These are phyloP conservation scores for Bipolaris gigantea DNA, from an alignment of 2,329 filamentous ascomycete genomes.

Conservation along the genomic window DNA sequence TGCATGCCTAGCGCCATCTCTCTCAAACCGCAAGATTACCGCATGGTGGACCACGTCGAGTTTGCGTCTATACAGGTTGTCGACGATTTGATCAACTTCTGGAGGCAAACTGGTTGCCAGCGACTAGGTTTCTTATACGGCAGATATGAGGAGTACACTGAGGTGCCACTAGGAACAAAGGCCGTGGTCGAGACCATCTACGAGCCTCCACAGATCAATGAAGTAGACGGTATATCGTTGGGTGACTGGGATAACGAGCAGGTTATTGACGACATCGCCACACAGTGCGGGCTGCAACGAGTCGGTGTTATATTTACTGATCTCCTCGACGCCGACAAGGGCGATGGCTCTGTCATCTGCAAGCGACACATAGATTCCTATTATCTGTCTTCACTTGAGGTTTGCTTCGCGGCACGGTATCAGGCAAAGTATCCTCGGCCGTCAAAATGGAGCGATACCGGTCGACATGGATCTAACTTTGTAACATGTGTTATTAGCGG, in stretches of 20 bases:
- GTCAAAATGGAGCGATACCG: conserved; percentile 96
- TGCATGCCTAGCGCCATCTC: conserved; percentile 98
- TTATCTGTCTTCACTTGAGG: conserved; percentile 88
- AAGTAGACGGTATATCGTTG: conserved; percentile 84
- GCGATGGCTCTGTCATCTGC: conserved; percentile 86
- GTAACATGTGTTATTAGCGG: conserved; percentile 96
- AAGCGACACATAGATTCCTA: conserved; percentile 96
- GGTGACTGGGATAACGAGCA: conserved; percentile 83
- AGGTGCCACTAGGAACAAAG: conserved; percentile 92
- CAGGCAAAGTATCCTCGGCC: conserved; percentile 87
- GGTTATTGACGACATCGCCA: conserved; percentile 78
- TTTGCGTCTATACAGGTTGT: conserved; percentile 84
- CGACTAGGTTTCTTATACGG: conserved; percentile 90
- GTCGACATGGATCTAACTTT: conserved; percentile 91
- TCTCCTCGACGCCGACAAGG: conserved; percentile 76
- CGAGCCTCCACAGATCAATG: conserved; percentile 88
- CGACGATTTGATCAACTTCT: conserved; percentile 87
- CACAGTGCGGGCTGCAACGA: conserved; percentile 79
- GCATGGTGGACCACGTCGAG: conserved; percentile 98
- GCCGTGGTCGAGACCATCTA: conserved; percentile 97
- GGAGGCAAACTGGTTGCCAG: conserved; percentile 83
- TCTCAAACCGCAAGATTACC: conserved; percentile 87
- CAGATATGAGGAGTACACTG: conserved; percentile 83
- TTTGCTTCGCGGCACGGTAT: conserved; percentile 82
- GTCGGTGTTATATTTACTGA: conserved; percentile 96